phyloP scores from a whole-genome alignment of 106 monocot genomes.

The Agapanthus africanus region DNA sequence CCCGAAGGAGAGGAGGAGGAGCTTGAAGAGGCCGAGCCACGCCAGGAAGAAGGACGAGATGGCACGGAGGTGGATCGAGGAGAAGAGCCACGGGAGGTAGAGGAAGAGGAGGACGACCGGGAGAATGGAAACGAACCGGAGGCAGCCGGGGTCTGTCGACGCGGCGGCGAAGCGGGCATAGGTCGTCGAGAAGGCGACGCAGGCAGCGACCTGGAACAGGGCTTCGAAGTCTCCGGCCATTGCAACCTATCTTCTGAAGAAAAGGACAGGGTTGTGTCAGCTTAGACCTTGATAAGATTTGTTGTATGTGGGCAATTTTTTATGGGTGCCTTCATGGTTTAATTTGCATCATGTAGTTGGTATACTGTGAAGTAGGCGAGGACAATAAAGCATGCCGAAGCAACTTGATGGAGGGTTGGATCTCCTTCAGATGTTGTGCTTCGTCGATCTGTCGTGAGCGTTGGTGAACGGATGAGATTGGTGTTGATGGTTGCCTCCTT shows the following conservation, averaged over 20 bases:
- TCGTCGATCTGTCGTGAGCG: no score
- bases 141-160: constrained; percentile 23
- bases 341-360: no score
- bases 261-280: no score
- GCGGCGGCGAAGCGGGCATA: constrained; percentile 45
- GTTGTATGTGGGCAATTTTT: background rate
- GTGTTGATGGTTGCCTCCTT: no score
- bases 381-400: no score
- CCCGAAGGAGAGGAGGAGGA: constrained; percentile 69
- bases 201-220: constrained; percentile 7
- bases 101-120: constrained; percentile 44
- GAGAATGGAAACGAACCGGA: constrained; percentile 41
- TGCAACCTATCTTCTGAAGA: background rate
- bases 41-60: constrained; percentile 62
- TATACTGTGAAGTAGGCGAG: no score
- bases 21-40: constrained; percentile 77
- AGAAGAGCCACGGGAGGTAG: constrained; percentile 50
- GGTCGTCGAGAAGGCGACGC: constrained; percentile 9
- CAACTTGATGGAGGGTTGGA: no score
- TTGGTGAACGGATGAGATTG: no score
- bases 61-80: constrained; percentile 54
- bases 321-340: no score
- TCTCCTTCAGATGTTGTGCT: no score
- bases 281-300: background rate
- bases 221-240: constrained; percentile 6